Evolutionary conservation across 2,329 filamentous ascomycete genomes (phyloP).

Genomic region (Phialemoniopsis sp.): DNA sequence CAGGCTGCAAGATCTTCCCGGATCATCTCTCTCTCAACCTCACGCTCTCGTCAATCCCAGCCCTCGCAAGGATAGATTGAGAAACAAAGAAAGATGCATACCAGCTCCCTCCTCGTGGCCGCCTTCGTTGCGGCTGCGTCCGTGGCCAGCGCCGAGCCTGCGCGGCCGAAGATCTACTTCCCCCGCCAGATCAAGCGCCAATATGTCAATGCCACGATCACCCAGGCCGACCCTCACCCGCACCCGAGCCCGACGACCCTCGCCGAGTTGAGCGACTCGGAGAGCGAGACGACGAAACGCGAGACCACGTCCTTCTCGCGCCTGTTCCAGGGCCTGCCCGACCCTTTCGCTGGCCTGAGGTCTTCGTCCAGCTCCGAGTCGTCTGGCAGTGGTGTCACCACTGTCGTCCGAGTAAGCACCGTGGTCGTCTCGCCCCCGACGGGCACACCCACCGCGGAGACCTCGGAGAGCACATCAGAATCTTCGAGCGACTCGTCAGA

Average conservation of each 20-base stretch:
- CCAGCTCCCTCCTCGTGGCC: constrained; percentile 42
- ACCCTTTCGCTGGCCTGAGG: constrained; percentile 1
- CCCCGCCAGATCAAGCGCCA: constrained; percentile 52
- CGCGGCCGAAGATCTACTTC: constrained; percentile 50
- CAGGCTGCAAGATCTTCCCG: no score
- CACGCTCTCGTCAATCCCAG: constrained; percentile 2
- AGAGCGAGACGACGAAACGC: constrained; percentile 12
- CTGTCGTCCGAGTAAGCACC: constrained; percentile 19
- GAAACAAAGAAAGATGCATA: constrained; percentile 38
- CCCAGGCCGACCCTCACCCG: constrained; percentile 18
- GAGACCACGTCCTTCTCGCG: constrained; percentile 5
- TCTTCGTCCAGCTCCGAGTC: constrained; percentile 11
- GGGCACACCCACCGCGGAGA: background rate
- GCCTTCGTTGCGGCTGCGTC: constrained; percentile 43
- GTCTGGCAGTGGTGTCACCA: constrained; percentile 14
- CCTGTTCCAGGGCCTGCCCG: constrained; percentile 5
- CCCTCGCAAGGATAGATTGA: constrained; percentile 1
- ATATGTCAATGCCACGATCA: constrained; percentile 37
- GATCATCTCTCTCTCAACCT: background rate
- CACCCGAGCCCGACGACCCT: constrained; percentile 13
- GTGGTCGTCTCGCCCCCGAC: constrained; percentile 13
- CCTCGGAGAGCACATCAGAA: no score
- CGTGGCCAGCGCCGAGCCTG: constrained; percentile 34
- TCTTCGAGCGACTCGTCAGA: no score
- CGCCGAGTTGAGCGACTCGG: constrained; percentile 1